Conservation (phyloP, 495 filamentous ascomycete species). For the Neohortaea acidophila region DNA sequence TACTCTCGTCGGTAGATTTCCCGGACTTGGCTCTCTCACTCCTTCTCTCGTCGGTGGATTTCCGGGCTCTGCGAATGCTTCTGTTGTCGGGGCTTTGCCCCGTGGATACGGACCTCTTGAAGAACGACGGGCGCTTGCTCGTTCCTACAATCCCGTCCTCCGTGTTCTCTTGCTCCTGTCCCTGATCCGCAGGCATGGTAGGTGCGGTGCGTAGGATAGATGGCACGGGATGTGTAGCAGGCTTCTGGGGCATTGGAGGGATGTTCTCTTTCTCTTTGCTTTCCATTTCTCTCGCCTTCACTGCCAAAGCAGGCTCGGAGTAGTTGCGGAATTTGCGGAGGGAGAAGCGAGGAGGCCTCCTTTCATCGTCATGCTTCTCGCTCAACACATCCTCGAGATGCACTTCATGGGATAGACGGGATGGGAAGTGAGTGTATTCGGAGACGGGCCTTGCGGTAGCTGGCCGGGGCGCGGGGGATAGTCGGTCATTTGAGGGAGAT, state of each 20-base stretch:
- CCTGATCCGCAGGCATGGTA: slow-evolving; percentile 41
- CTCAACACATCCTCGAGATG: slow-evolving; percentile 1
- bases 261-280: slow-evolving; percentile 27
- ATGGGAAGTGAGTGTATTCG: slow-evolving; percentile 4
- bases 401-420: slow-evolving; percentile 11
- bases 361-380: neutral
- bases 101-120: slow-evolving; percentile 9
- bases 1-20: slow-evolving; percentile 21
- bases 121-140: slow-evolving; percentile 20
- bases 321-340: slow-evolving; percentile 84
- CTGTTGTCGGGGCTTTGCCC: slow-evolving; percentile 1
- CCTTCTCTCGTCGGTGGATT: neutral
- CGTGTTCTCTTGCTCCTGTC: slow-evolving; percentile 29
- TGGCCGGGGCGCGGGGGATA: neutral
- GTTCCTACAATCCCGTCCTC: slow-evolving; percentile 29
- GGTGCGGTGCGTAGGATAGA: slow-evolving; percentile 90
- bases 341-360: slow-evolving; percentile 56
- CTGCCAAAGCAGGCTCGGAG: slow-evolving; percentile 78
- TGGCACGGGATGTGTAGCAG: slow-evolving; percentile 35
- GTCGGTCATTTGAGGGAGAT: neutral
- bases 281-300: slow-evolving; percentile 59
- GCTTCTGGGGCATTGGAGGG: slow-evolving; percentile 45
- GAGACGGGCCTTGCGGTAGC: slow-evolving; percentile 1
- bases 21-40: slow-evolving; percentile 7
- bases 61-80: neutral